phyloP scores from a whole-genome alignment of 2,329 filamentous ascomycete genomes.

The Colletotrichum lentis region DNA sequence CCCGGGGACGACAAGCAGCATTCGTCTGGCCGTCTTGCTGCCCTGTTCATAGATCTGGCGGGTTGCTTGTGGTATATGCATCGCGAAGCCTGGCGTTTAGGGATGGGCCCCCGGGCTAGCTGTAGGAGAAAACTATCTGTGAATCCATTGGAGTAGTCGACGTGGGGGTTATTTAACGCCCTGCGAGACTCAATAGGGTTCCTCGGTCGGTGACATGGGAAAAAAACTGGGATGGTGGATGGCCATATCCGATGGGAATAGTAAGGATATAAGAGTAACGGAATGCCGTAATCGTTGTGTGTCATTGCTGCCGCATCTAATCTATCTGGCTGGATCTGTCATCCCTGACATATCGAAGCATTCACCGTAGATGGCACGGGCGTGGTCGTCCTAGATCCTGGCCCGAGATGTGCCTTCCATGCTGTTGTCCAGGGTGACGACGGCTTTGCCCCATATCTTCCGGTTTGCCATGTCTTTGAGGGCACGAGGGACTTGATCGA shows the following conservation, averaged over 20 bases:
- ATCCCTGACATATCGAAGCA: neutral
- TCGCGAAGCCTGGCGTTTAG: constrained; percentile 41
- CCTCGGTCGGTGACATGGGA: constrained; percentile 14
- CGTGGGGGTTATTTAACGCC: neutral
- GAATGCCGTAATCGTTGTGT: constrained; percentile 22
- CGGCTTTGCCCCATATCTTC: constrained; percentile 64
- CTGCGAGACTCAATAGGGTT: neutral
- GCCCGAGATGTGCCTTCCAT: constrained; percentile 6
- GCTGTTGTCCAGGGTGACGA: constrained; percentile 53
- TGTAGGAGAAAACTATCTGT: constrained; percentile 15
- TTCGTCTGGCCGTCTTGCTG: constrained; percentile 19
- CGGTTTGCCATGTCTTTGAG: constrained; percentile 59
- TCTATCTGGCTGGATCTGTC: neutral
- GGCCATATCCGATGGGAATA: constrained; percentile 31
- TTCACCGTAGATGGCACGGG: neutral
- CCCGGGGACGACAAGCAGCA: constrained; percentile 22
- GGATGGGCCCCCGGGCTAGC: constrained; percentile 18
- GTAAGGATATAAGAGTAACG: constrained; percentile 9
- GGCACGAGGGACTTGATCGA: constrained; percentile 59
- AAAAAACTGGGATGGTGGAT: constrained; percentile 32
- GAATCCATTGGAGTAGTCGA: neutral
- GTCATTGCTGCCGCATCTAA: constrained; percentile 6
- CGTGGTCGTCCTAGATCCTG: neutral
- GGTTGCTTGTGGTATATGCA: constrained; percentile 38
- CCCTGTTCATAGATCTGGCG: constrained; percentile 37